Base-by-base conservation (phyloP, 2,329 filamentous ascomycete species). In the Aspergillus brasiliensis region DNA sequence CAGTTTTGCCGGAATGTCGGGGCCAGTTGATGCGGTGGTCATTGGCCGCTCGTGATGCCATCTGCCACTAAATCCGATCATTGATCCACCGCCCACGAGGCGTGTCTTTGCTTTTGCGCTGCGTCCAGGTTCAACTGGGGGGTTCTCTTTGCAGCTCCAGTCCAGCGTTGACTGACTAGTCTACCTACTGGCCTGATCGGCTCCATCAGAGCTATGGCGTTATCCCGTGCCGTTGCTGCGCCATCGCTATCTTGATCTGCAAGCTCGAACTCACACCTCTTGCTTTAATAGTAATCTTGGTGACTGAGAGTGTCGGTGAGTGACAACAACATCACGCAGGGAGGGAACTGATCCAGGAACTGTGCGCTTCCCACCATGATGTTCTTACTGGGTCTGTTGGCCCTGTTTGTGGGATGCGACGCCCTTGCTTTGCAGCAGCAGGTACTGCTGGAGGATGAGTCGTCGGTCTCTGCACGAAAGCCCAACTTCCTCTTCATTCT, bases 401-500 rank as follows among this genome's bases (percentile, higher is more conserved):
- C 66, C 40, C 56, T 70, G 11, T 23, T 68, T n/a, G 60, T 54
- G n/a, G 62, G 48, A 19, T 58, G 55, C 17, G 62, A 69, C 13
- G 60, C 62, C 2, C 23, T 62, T 15, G 46, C 55, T 3, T n/a
- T 17, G 2, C 46, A 59, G 28, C 46, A 60, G 3, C 65, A 67
- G 27, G 27, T 56, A 2, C 55, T 67, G 11, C 60, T 42, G n/a
- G 38, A 55, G 8, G 11, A 68, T 21, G 63, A 5, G 44, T 61
- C 25, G 17, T 62, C 19, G 51, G 55, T 8, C 10, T 42, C 3
- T 38, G 25, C 25, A 25, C 67, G 62, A 28, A 66, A 62, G 21
- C 78, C 82, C 0, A 90, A 90, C 63, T 84, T 90, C 48, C 77
- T 91, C 19, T 87, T 90, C 67, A 85, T 90, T 59, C 77, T 90